Base-by-base conservation (phyloP, 768 basidiomycete species). In the Tylopilus subfusipes region DNA sequence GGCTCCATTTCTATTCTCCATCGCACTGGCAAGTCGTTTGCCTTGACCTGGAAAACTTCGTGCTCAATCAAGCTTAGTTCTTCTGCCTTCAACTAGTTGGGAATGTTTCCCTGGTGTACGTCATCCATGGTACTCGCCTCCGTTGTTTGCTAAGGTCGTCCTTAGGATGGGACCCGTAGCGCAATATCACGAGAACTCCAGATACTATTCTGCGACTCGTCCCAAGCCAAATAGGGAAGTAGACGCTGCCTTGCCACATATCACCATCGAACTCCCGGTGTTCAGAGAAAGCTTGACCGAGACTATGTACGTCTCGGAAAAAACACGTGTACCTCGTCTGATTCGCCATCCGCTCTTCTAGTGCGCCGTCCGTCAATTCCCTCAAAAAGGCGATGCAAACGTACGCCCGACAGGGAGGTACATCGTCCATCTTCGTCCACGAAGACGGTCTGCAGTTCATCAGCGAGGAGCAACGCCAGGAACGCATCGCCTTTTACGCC, bases 281-380 rank as follows among this genome's bases (percentile, higher is more conserved):
- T 94, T 90, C 72, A 93, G 91, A 66, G 89, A 92, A 63, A 88
- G 84, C 62, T 70, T 92, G 50, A 82, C 83, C 53, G 82, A 88
- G 63, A 90, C 88, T 0, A 92, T 92, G 89, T 90, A 68, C 70
- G 86, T 60, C 27, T 11, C n/a, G 3, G 22, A 25, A 31, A 13
- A 5, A 18, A 0, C 1, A 29, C 16, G 21, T 12, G 16, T 24
- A 1, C 9, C 3, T 7, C 22, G 24, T 10, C 34, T 42, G 19
- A 53, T 19, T 36, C 39, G 31, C 27, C 11, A 6, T 29, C 6
- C n/a, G 18, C 49, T 27, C 6, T 57, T 50, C 5, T 65, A 90
- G 88, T 56, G 65, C 82, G 8, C 88, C 86, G 5, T 90, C 88
- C 18, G 83, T 94, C 5, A 79, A 79, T 62, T 92, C 86, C 0